Base-by-base conservation (phyloP, 805 yeast genomes). In the Zygoascus biomembranicola region DNA sequence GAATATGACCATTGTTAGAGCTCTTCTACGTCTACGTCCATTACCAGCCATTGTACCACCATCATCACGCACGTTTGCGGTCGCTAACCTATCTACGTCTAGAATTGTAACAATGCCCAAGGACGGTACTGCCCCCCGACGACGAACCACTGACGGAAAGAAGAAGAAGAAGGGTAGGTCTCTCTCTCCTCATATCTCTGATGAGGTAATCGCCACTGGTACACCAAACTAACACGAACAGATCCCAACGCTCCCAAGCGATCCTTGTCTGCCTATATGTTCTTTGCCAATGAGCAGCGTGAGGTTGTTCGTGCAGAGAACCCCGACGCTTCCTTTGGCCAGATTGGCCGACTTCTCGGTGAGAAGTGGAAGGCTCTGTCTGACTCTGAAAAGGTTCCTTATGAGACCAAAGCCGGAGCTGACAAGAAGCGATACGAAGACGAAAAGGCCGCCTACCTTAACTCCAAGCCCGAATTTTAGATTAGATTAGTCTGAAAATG, bases 371-470 rank as follows among this genome's bases (percentile, higher is more conserved):
- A 89, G 82, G 88, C 90, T 58, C 78, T 94, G 63, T 76, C 78
- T 61, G 83, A 82, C 52, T 90, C 85, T 50, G 95, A 85, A 61
- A 94, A 89, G 77, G 75, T 70, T 62, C 97, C 97, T 59, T 94
- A 90, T 75, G 96, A 89, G 75, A 81, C 80, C 64, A 87, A 89
- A 78, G 98, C 98, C 63, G 94, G 83, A 61, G 85, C 87, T 63
- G 99, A 94, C 78, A 94, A 94, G 82, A 88, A 90, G 80, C 87
- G 99, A 77, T 94, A 94, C 74, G 97, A 92, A 77, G 81, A 85
- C 66, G 95, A 89, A 76, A 92, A 92, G 81, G 95, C 92, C 63
- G 90, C 78, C 68, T 66, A 76, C 74, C 64, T 65, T 58, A 67
- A 67, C 59, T 72, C 77, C 69, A 72, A 67, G 67, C 55, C 58